Evolutionary conservation across 2,329 filamentous ascomycete genomes (phyloP), one percentile per base, ranked within the genome.

Genomic region (Calonectria hawksworthii): DNA sequence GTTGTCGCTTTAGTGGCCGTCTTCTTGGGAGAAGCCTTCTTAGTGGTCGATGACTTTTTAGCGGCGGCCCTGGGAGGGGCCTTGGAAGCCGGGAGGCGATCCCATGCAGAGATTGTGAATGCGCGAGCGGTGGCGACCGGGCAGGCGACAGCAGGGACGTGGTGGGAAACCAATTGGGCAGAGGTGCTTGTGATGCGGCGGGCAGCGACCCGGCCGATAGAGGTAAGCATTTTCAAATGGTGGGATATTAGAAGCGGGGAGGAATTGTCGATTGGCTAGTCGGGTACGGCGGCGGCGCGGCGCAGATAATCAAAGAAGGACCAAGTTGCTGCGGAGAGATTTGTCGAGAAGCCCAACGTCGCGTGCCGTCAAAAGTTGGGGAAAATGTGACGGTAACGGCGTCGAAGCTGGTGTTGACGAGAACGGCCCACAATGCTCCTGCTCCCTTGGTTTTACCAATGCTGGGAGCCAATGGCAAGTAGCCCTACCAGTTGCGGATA

Each of bases 181-280:
- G 54, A 36, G 30, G 63, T 82, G 77, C 68, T 38, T 34, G 47
- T 54, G 68, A 82, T 78, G 77, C 86, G 86, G 80, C 83, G 83
- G 74, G 83, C 81, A 69, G 85, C 84, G 68, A 82, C 83, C 76
- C 86, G 84, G 76, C 84, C 84, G 76, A 88, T 80, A 36, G 84
- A 82, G 67, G 84, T 85, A 75, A 89, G 80, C 88, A 89, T 89
- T 72, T 74, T 79, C 18, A 28, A 13, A 38, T 51, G 28, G 21
- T 41, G 21, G 13, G 30, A 54, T 38, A 5, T 66, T 9, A 14
- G 51, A 67, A 59, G 63, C 51, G 63, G 32, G 61, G 11, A 50
- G 41, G 13, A 23, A 32, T n/a, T 32, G 26, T 47, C 21, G 61
- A n/a, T 32, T 47, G 41, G 21, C 23, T 54, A 21, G 23, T 16